A percentile compares a stretch with the other conserved stretches of the same genome.
Evolutionary conservation across 305 asterid genomes (phyloP).

Genomic region (Petunia hybrid): DNA sequence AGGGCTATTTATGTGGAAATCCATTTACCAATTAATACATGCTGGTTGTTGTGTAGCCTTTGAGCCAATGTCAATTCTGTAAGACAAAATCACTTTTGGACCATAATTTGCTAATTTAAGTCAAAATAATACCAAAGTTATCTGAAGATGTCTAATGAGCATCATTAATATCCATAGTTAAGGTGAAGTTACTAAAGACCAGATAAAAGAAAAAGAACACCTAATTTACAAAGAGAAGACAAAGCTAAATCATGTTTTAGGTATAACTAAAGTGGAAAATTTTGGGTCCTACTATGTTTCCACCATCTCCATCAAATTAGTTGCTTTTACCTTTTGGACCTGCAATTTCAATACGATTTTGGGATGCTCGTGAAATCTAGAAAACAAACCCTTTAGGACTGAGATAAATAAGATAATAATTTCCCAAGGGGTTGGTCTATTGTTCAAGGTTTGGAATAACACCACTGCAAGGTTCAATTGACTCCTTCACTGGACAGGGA

Average conservation of each 20-base stretch:
- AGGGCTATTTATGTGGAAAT: too few relatives aligned
- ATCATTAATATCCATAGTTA: background rate
- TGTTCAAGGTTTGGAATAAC: background rate
- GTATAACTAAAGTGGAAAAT: conserved; percentile 26
- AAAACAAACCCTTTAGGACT: background rate
- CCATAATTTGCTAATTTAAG: conserved; percentile 11
- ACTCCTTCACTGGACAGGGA: conserved; percentile 33
- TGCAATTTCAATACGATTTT: background rate
- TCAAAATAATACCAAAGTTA: background rate
- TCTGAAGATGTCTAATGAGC: background rate
- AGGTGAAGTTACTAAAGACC: conserved; percentile 9
- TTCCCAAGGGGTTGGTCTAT: background rate
- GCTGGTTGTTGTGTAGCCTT: background rate
- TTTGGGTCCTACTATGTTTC: conserved; percentile 11
- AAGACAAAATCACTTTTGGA: background rate
- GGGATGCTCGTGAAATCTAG: background rate
- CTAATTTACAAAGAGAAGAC: conserved; percentile 14
- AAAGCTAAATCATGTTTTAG: conserved; percentile 26
- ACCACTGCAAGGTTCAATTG: background rate
- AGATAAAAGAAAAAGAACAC: conserved; percentile 26
- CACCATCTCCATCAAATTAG: background rate
- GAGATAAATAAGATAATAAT: background rate
- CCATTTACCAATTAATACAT: background rate
- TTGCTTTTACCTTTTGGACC: background rate
- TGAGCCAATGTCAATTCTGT: background rate